These are phyloP conservation scores for Geotrichum ghanense DNA, from an alignment of 805 yeast species.

Conservation along the genomic window DNA sequence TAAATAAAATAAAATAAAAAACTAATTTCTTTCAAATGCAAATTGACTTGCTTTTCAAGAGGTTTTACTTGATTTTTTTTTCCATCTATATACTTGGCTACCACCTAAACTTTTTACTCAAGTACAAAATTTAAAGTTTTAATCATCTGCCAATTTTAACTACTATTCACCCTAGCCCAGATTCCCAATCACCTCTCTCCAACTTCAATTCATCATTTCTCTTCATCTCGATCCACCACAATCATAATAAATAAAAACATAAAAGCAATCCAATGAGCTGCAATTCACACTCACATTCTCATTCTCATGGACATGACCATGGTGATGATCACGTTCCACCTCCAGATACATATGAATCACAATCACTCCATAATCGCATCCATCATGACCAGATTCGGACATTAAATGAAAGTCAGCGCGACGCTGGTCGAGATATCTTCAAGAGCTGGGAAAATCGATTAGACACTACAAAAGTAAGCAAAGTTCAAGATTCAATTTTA, in stretches of 20 bases:
- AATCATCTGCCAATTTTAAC: too few relatives aligned
- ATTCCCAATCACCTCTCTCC: too few relatives aligned
- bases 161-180: too few relatives aligned
- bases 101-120: too few relatives aligned
- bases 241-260: too few relatives aligned
- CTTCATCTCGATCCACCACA: neutral
- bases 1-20: too few relatives aligned
- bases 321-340: conserved; percentile 48
- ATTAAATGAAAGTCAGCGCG: conserved; percentile 46
- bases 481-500: neutral
- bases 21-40: too few relatives aligned
- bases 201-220: neutral
- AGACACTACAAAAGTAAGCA: conserved; percentile 16
- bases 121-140: too few relatives aligned
- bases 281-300: conserved; percentile 10
- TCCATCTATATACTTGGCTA: too few relatives aligned
- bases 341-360: conserved; percentile 58
- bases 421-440: conserved; percentile 42
- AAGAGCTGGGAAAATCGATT: conserved; percentile 40
- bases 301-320: conserved; percentile 22
- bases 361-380: conserved; percentile 42
- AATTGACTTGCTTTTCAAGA: too few relatives aligned
- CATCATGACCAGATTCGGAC: conserved; percentile 50
- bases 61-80: too few relatives aligned
- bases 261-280: conserved; percentile 1